A percentile compares a stretch with the other conserved stretches of the same genome.
Evolutionary conservation across 768 basidiomycete genomes (phyloP).

Genomic region (Cyclocybe aegerita): DNA sequence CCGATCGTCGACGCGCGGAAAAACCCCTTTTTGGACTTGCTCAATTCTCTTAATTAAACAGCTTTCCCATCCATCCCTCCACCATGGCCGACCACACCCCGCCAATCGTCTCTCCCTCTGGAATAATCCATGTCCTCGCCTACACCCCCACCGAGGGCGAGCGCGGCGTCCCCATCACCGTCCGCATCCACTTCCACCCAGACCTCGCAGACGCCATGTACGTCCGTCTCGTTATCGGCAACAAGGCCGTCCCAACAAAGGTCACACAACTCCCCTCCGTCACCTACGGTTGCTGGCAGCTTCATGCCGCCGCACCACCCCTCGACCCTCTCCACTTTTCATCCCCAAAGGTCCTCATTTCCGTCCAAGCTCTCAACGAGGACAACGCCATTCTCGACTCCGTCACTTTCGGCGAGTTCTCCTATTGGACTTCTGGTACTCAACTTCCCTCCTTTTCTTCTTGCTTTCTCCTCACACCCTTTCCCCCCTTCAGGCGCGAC

Average conservation of each 20-base stretch:
- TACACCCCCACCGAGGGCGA: constrained; percentile 67
- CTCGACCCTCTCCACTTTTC: constrained; percentile 41
- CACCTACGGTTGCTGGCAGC: constrained; percentile 58
- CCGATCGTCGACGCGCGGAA: no score
- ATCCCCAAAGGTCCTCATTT: constrained; percentile 49
- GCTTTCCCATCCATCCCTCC: constrained; percentile 12
- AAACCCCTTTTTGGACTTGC: constrained; percentile 10
- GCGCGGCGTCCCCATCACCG: constrained; percentile 60
- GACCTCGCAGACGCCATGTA: constrained; percentile 51
- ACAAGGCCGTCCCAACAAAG: constrained; percentile 64
- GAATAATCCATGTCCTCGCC: constrained; percentile 62
- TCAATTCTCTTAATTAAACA: no score
- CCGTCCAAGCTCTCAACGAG: constrained; percentile 61
- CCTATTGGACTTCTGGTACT: constrained; percentile 52
- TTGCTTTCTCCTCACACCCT: constrained; percentile 2
- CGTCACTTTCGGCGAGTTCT: constrained; percentile 70
- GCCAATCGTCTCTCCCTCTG: constrained; percentile 44
- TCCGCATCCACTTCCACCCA: constrained; percentile 60
- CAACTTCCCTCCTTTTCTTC: constrained; percentile 13
- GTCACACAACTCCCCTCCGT: constrained; percentile 53
- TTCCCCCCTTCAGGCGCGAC: constrained; percentile 10
- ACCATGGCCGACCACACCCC: constrained; percentile 9
- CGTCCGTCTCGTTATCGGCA: constrained; percentile 74
- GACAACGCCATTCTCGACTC: constrained; percentile 58
- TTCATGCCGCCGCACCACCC: constrained; percentile 61